Evolutionary conservation across 2,329 filamentous ascomycete species (phyloP).

Genomic region (Hyphodiscus sp.): DNA sequence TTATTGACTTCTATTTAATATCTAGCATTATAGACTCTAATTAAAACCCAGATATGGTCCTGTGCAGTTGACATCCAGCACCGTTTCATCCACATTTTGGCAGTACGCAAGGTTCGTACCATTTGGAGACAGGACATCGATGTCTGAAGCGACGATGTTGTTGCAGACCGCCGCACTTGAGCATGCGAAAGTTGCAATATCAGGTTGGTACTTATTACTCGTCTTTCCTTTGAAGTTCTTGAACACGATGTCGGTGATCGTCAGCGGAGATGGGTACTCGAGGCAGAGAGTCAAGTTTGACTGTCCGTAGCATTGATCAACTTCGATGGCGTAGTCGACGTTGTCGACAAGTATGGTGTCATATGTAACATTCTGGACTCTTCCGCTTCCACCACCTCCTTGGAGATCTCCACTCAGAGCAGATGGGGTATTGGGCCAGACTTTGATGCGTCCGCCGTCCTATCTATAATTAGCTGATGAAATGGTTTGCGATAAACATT

Average conservation of each 20-base stretch:
- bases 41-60: constrained; percentile 24
- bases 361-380: constrained; percentile 62
- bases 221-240: constrained; percentile 51
- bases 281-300: constrained; percentile 56
- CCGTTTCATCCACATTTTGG: constrained; percentile 35
- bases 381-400: constrained; percentile 57
- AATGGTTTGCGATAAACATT: constrained; percentile 16
- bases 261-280: constrained; percentile 46
- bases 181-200: constrained; percentile 42
- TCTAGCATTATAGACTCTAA: constrained; percentile 7
- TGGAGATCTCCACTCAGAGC: constrained; percentile 53
- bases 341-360: constrained; percentile 53
- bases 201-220: constrained; percentile 36
- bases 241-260: constrained; percentile 50
- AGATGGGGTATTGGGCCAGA: constrained; percentile 52
- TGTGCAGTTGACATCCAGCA: constrained; percentile 32
- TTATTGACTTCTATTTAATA: neutral
- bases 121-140: constrained; percentile 41
- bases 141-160: constrained; percentile 42
- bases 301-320: constrained; percentile 62
- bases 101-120: constrained; percentile 39
- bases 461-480: constrained; percentile 30
- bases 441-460: constrained; percentile 66
- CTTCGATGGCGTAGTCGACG: constrained; percentile 58
- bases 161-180: constrained; percentile 40